Percentiles rank a stretch among this genome's conserved stretches.
Evolutionary conservation across 345 rosid genomes (phyloP).

Genomic region (Ceriops zippeliana): DNA sequence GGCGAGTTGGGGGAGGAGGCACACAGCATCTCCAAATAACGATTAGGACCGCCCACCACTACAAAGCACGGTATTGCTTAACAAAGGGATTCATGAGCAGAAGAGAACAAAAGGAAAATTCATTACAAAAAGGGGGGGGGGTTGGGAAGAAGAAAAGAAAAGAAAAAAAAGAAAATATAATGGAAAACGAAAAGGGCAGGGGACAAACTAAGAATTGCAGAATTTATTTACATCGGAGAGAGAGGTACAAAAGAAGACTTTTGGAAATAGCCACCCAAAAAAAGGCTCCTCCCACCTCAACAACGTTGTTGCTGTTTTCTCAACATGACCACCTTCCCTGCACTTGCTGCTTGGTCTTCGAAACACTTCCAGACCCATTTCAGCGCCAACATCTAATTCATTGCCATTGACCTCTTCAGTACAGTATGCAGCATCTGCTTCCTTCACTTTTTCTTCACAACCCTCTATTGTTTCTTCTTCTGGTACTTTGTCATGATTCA

Average conservation of each 20-base stretch:
- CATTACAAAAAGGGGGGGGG: neutral
- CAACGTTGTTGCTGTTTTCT: slow-evolving; percentile 43
- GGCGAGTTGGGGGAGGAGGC: too few species aligned
- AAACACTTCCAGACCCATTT: slow-evolving; percentile 27
- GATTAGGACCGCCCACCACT: slow-evolving; percentile 10
- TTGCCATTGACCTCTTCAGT: slow-evolving; percentile 11
- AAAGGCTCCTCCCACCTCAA: slow-evolving; percentile 55
- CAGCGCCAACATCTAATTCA: slow-evolving; percentile 30
- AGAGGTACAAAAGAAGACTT: slow-evolving; percentile 34
- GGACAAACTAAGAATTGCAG: neutral
- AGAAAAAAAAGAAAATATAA: neutral
- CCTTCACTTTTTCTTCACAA: slow-evolving; percentile 15
- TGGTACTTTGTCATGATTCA: slow-evolving; percentile 13
- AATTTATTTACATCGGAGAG: neutral
- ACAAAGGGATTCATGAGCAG: neutral
- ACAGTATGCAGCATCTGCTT: neutral
- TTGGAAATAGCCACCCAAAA: slow-evolving; percentile 62
- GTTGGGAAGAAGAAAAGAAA: too few species aligned
- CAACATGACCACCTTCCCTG: slow-evolving; percentile 34
- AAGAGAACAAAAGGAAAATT: neutral
- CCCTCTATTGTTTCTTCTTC: neutral
- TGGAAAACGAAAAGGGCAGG: neutral
- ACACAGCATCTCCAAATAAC: neutral
- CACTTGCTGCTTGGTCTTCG: slow-evolving; percentile 42
- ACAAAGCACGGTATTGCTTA: neutral